These are phyloP conservation scores for Rhododendron kiyosumense DNA, from an alignment of 148 eudicot genomes.

Conservation along the genomic window DNA sequence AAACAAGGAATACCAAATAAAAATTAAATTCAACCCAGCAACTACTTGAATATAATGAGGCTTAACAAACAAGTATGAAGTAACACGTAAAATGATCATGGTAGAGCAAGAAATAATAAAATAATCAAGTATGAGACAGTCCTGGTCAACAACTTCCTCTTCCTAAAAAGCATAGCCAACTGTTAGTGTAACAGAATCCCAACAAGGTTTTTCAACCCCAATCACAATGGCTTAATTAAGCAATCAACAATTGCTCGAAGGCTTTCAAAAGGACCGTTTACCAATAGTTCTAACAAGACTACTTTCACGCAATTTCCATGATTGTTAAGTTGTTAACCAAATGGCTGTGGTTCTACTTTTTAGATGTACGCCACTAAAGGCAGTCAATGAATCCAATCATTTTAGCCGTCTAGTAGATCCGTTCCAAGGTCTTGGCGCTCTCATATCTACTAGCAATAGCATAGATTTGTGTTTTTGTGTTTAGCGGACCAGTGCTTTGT, in stretches of 20 bases:
- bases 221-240: background rate
- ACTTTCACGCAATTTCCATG: background rate
- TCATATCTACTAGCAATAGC: no score
- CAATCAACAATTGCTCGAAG: background rate
- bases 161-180: background rate
- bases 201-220: background rate
- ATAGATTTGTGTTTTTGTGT: no score
- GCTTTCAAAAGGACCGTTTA: background rate
- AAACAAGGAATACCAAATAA: background rate
- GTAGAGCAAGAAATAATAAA: background rate
- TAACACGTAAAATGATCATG: background rate
- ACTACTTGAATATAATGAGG: background rate
- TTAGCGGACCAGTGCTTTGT: no score
- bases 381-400: no score
- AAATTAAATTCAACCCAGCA: slow-evolving; percentile 1
- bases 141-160: background rate
- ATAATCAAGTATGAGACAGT: background rate
- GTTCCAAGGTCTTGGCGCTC: no score
- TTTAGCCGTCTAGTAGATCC: no score
- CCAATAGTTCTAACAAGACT: background rate
- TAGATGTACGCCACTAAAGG: no score
- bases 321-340: background rate
- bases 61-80: background rate
- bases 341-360: no score
- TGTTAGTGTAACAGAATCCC: background rate